Conservation (phyloP, 495 filamentous ascomycete genomes). For the Rhypophila decipiens region DNA sequence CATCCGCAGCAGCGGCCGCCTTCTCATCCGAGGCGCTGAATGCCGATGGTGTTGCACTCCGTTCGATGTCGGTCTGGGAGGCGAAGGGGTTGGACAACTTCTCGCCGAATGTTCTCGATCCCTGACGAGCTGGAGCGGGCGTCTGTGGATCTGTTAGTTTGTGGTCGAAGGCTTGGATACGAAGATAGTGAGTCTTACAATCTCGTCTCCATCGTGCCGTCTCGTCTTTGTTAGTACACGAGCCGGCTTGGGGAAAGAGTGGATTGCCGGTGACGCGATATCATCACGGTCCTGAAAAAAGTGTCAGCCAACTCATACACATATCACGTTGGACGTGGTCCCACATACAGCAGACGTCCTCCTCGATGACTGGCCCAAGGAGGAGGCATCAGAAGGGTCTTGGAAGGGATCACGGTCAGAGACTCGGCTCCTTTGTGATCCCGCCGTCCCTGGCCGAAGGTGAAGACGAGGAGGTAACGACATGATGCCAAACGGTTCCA, state of each 20-base stretch:
- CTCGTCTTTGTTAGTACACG: neutral
- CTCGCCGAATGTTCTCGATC: no score
- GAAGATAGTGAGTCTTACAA: no score
- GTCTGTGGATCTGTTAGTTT: no score
- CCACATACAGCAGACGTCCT: constrained; percentile 14
- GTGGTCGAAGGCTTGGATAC: no score
- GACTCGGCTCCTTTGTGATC: constrained; percentile 1
- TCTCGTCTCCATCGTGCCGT: no score
- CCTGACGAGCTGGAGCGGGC: no score
- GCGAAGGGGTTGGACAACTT: neutral
- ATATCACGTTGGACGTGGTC: neutral
- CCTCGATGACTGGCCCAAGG: constrained; percentile 11
- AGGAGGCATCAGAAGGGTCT: constrained; percentile 19
- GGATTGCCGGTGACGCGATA: neutral
- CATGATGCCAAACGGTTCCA: neutral
- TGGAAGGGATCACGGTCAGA: constrained; percentile 19
- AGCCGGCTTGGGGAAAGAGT: neutral
- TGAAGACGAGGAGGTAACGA: neutral
- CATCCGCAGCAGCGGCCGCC: neutral
- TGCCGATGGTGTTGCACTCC: neutral
- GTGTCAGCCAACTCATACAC: constrained; percentile 3
- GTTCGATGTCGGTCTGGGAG: constrained; percentile 10
- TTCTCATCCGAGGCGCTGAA: no score
- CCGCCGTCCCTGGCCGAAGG: constrained; percentile 4
- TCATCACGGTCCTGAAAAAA: constrained; percentile 6